Evolutionary conservation across 192 early-diverging fungal genomes (phyloP).

Genomic region (Umbelopsis sp.): DNA sequence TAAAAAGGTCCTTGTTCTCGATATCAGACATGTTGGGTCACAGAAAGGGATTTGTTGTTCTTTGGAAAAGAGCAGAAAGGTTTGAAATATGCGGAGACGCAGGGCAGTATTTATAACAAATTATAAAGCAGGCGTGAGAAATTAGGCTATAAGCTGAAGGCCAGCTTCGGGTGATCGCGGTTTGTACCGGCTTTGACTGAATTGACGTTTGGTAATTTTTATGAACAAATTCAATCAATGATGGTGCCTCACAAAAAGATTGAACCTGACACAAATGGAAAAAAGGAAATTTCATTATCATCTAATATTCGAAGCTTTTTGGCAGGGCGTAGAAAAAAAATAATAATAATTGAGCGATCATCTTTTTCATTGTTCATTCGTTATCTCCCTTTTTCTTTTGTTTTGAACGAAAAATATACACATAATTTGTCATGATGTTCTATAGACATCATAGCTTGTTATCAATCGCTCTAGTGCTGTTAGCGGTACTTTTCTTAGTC

Average conservation of each 20-base stretch:
- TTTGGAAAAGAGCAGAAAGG: not conserved
- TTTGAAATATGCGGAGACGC: slow-evolving; percentile 4
- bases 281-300: too few relatives aligned
- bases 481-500: slow-evolving; percentile 6
- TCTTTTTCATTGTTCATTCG: too few relatives aligned
- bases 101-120: not conserved
- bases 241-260: too few relatives aligned
- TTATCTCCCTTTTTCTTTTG: too few relatives aligned
- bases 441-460: not conserved
- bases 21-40: not conserved
- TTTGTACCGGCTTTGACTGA: not conserved
- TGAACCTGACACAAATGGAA: too few relatives aligned
- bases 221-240: not conserved
- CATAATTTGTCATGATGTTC: not conserved
- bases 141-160: not conserved
- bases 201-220: not conserved
- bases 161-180: slow-evolving; percentile 3
- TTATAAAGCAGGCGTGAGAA: slow-evolving; percentile 11
- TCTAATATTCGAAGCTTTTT: too few relatives aligned
- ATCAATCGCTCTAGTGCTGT: not conserved
- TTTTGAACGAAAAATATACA: too few relatives aligned
- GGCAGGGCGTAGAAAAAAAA: too few relatives aligned
- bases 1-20: slow-evolving; percentile 14
- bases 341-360: too few relatives aligned
- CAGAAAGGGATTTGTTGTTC: not conserved